A percentile compares a stretch with the other conserved stretches of the same genome.
These are phyloP conservation scores for Thielaviopsis cerberus DNA, from an alignment of 2,329 filamentous ascomycete species.

Conservation along the genomic window DNA sequence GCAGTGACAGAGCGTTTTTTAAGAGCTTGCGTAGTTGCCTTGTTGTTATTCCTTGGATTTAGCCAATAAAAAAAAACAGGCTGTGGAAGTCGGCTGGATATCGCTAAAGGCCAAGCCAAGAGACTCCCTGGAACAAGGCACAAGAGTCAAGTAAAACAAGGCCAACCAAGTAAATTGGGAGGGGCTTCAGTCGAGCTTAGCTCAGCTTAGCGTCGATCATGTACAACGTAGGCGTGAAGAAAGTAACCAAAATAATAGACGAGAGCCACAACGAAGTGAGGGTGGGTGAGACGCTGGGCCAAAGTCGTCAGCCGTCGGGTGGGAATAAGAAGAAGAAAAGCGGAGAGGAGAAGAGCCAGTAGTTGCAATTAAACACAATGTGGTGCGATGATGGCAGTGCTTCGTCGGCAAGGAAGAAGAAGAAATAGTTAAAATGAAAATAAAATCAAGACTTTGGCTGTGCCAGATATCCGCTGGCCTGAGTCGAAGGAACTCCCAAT, in stretches of 20 bases:
- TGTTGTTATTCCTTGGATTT: neutral
- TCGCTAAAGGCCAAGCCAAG: neutral
- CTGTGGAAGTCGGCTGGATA: neutral
- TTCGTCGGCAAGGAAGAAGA: no score
- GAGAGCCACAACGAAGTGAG: neutral
- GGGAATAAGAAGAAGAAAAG: neutral
- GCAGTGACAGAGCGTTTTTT: no score
- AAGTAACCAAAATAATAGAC: neutral
- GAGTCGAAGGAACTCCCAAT: neutral
- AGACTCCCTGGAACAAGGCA: neutral
- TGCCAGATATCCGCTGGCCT: neutral
- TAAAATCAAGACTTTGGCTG: no score
- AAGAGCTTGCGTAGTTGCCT: neutral
- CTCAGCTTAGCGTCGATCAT: no score
- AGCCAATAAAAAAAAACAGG: neutral
- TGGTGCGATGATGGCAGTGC: no score
- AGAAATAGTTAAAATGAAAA: no score
- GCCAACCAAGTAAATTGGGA: neutral
- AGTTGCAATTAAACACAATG: no score
- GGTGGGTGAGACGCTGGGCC: no score
- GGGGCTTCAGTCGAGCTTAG: neutral
- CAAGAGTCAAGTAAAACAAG: neutral
- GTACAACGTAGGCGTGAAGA: neutral
- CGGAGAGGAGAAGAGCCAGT: no score
- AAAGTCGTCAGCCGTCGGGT: neutral